Conservation (phyloP, 1,139 yeast genomes). For the Magnusiomyces tetraspermus region DNA sequence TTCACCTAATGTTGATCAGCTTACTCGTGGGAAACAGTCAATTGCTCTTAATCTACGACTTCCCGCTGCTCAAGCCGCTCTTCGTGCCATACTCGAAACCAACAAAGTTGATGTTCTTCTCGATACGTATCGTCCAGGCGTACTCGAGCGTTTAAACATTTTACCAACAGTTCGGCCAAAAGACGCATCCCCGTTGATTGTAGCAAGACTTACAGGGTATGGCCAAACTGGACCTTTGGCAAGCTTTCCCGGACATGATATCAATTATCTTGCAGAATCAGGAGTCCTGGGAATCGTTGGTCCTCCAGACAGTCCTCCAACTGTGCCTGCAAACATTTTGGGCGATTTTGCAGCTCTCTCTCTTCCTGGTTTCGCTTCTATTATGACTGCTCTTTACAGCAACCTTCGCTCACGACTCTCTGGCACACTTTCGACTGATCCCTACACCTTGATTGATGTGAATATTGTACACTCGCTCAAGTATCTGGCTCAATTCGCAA, state of each 20-base stretch:
- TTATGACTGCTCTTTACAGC: conserved; percentile 16
- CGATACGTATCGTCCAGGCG: conserved; percentile 31
- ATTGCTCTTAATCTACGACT: conserved; percentile 27
- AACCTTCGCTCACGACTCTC: conserved; percentile 6
- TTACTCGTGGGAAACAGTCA: conserved; percentile 31
- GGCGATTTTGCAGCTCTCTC: conserved; percentile 22
- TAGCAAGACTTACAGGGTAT: conserved; percentile 19
- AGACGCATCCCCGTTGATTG: conserved; percentile 14
- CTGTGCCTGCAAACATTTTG: conserved; percentile 16
- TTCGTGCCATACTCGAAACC: conserved; percentile 20
- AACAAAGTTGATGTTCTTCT: conserved; percentile 26
- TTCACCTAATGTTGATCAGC: conserved; percentile 23
- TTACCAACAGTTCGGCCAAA: conserved; percentile 20
- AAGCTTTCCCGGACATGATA: conserved; percentile 19
- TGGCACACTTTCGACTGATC: conserved; percentile 7
- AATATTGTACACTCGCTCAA: conserved; percentile 19
- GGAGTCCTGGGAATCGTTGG: conserved; percentile 17
- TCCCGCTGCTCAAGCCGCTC: conserved; percentile 19
- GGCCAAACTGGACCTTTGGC: conserved; percentile 15
- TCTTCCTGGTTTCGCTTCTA: conserved; percentile 18
- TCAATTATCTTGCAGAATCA: conserved; percentile 20
- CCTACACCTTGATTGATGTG: conserved; percentile 16
- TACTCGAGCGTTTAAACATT: conserved; percentile 27
- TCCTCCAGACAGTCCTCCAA: conserved; percentile 16
- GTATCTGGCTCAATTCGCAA: conserved; percentile 17